Percentiles rank a stretch among this genome's conserved stretches.
These are phyloP conservation scores for Aeschynomene evenia DNA, from an alignment of 306 rosid species.

Conservation along the genomic window DNA sequence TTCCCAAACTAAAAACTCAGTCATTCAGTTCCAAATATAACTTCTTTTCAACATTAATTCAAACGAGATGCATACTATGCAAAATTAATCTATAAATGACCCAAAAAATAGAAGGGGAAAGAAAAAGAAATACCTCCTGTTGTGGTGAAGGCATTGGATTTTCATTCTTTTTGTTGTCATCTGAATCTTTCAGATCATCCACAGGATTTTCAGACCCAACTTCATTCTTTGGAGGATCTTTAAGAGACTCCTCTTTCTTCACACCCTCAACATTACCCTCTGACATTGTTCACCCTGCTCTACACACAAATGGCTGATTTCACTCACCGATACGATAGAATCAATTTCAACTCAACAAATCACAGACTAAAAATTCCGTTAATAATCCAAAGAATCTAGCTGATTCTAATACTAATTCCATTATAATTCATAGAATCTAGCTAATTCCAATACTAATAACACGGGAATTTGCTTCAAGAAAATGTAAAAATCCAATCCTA, in stretches of 20 bases:
- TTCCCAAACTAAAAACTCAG: not conserved
- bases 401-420: not conserved
- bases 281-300: constrained; percentile 53
- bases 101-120: not conserved
- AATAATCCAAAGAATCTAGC: not conserved
- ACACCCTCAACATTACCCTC: constrained; percentile 44
- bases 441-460: not conserved
- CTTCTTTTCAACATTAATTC: not conserved
- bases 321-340: not conserved
- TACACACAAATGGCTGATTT: constrained; percentile 10
- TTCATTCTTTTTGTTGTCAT: constrained; percentile 39
- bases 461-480: not conserved
- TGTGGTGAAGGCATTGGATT: constrained; percentile 68
- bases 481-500: constrained; percentile 21
- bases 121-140: constrained; percentile 57
- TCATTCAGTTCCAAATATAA: not conserved
- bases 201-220: constrained; percentile 41
- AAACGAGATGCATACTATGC: not conserved
- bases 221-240: constrained; percentile 43
- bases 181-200: constrained; percentile 44
- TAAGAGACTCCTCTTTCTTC: constrained; percentile 51
- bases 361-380: not conserved
- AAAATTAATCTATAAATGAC: not conserved
- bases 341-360: not conserved
- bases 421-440: not conserved